Conservation (phyloP, 1,284 basidiomycete genomes). For the Pseudozyma hubeiensis region DNA sequence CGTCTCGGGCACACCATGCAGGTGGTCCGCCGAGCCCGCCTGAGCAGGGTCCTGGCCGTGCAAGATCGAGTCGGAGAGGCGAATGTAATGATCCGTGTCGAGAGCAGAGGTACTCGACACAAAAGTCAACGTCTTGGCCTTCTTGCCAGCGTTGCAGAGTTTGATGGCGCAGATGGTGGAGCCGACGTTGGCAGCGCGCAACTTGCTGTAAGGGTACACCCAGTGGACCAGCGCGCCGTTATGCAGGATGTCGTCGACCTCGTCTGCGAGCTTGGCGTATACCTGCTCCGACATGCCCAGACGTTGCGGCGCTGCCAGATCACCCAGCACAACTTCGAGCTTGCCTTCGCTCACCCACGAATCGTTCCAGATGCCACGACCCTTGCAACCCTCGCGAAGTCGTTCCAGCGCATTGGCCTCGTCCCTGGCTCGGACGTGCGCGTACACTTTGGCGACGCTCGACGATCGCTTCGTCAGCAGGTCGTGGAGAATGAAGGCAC, state of each 20-base stretch:
- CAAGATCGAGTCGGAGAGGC: conserved; percentile 77
- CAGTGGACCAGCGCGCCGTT: conserved; percentile 99
- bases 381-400: conserved; percentile 80
- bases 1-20: conserved; percentile 81
- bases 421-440: conserved; percentile 83
- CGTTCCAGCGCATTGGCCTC: conserved; percentile 78
- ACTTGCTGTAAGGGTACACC: conserved; percentile 96
- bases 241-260: conserved; percentile 88
- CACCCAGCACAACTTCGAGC: conserved; percentile 88
- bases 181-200: conserved; percentile 90
- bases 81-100: conserved; percentile 89
- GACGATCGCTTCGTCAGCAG: conserved; percentile 75
- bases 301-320: conserved; percentile 77
- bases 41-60: conserved; percentile 40
- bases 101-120: conserved; percentile 94
- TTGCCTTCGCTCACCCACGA: conserved; percentile 80
- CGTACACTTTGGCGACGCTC: conserved; percentile 86
- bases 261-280: conserved; percentile 79
- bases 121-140: conserved; percentile 85
- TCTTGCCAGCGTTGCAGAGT: conserved; percentile 75
- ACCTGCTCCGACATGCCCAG: conserved; percentile 79
- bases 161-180: conserved; percentile 86
- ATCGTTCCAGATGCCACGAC: conserved; percentile 92
- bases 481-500: conserved; percentile 89
- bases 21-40: conserved; percentile 17